Evolutionary conservation across 257 asterid genomes (phyloP), one percentile per base, ranked within the genome.

Genomic region (Rhazya stricta): DNA sequence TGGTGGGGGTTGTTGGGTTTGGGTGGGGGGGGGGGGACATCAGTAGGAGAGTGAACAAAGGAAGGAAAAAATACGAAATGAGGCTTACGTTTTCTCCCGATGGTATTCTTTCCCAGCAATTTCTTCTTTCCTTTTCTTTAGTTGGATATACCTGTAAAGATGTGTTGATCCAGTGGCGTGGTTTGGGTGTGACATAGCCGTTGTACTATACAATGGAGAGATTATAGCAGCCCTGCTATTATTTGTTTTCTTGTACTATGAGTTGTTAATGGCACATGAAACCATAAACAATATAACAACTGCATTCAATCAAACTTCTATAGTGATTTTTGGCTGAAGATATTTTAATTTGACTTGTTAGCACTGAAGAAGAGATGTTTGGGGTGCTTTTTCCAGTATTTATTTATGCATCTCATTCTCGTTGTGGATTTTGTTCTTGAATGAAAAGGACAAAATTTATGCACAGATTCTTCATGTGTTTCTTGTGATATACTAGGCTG

Each of bases 401-500:
- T 50, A 46, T 36, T 19, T 37, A 3, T 61, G 18, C n/a, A 7
- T 42, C 67, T 19, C 42, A 46, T 18, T 43, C 62, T 39, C 21
- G 16, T 41, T 25, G n/a, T 50, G 57, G 25, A 46, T 54, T 50
- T 51, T 46, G 37, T 5, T 29, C 13, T 3, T 48, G 41, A 29
- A 58, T 32, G 57, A 62, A 74, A 19, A 45, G 11, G 56, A 54
- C 4, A 11, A 25, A 30, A 30, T 43, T 68, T 70, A 21, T 36
- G n/a, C 23, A 5, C 41, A 27, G 36, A 32, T 43, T 51, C 23
- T 62, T 61, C 30, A 30, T 65, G 69, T 32, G 62, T 37, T 62
- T 79, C 23, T 74, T 65, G 5, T 46, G 50, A 56, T 78, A 74
- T 77, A 5, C 74, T 79, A 92, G 99, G 99, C 99, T 54, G 99